Conservation (phyloP, 352 stramenopile genomes). For the Plasmopara halstedii region DNA sequence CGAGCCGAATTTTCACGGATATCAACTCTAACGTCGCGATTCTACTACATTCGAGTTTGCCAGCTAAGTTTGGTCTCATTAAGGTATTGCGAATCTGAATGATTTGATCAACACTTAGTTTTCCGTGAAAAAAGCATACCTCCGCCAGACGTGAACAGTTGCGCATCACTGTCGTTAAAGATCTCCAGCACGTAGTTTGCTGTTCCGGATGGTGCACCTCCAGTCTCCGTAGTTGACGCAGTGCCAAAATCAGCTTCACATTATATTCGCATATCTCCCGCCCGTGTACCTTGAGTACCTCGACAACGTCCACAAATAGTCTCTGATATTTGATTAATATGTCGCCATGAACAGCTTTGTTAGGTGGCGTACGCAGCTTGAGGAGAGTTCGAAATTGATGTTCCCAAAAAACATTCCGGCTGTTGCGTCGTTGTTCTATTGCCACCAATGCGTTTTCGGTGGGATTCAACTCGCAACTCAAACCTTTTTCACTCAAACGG, state of each 20-base stretch:
- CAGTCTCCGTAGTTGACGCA: constrained; percentile 38
- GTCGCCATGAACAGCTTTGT: constrained; percentile 1
- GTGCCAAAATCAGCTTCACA: constrained; percentile 28
- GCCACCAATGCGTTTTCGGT: constrained; percentile 13
- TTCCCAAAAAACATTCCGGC: constrained; percentile 46
- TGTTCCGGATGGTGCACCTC: constrained; percentile 74
- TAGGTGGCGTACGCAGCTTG: constrained; percentile 20
- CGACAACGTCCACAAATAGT: constrained; percentile 54
- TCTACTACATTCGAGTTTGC: constrained; percentile 6
- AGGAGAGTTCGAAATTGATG: constrained; percentile 44
- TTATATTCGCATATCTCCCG: constrained; percentile 54
- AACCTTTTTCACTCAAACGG: constrained; percentile 13
- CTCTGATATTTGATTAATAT: constrained; percentile 2
- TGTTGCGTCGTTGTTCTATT: constrained; percentile 26
- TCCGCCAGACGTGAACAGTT: constrained; percentile 27
- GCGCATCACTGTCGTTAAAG: constrained; percentile 26
- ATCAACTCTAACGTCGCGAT: constrained; percentile 54
- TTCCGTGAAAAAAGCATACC: constrained; percentile 69
- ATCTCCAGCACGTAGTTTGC: constrained; percentile 42
- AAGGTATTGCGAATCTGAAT: constrained; percentile 30
- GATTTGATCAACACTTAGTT: constrained; percentile 39
- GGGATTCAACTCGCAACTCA: constrained; percentile 3
- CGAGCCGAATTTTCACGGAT: constrained; percentile 51
- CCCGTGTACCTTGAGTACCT: constrained; percentile 49
- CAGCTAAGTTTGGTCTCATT: constrained; percentile 1